Base-by-base conservation (phyloP, 495 filamentous ascomycete species). In the Neurospora tetrasperma region DNA sequence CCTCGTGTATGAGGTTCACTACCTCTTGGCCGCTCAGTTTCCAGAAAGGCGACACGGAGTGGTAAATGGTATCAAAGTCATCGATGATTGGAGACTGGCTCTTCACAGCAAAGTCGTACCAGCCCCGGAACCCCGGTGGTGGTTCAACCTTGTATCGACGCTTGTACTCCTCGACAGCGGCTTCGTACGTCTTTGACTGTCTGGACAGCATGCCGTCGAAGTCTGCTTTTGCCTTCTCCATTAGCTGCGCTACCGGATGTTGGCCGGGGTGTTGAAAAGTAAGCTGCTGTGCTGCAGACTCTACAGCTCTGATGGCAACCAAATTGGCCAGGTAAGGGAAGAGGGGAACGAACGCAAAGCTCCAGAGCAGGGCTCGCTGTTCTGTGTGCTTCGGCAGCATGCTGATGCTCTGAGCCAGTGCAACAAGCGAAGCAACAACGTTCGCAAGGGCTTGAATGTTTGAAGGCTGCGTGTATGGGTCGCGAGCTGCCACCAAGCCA, bases 51-150 rank as follows among this genome's bases (percentile, higher is more conserved):
- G 46, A 39, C 27, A 83, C 73, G n/a, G 74, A 71, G 14, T 77
- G 42, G 54, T 72, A 73, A 38, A 84, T 81, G 2, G 72, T 76
- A 80, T 93, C 90, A 73, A 90, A 94, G 69, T 94, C 91, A 75
- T 94, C 92, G 75, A 93, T 89, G 12, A 93, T 80, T 2, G 87
- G 83, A 0, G 91, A 90, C 5, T 84, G 80, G 72, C 86, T 85
- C 18, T 75, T 81, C 14, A 80, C 85, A 4, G 91, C 90, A 76
- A 88, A 93, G 46, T 88, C 79, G 74, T 88, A 91, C 91, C 91
- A 94, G 71, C 83, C 76, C 70, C 89, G 83, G 72, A 90, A 90
- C 40, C 87, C 82, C 0, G 85, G 82, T 73, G 89, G 89, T n/a
- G 89, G 89, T 3, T 82, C 79, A 16, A 85, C 78, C 1, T 79